Percentiles rank a stretch among this genome's conserved stretches.
phyloP scores from a whole-genome alignment of 805 yeast species.

The Yarrowia sp. region DNA sequence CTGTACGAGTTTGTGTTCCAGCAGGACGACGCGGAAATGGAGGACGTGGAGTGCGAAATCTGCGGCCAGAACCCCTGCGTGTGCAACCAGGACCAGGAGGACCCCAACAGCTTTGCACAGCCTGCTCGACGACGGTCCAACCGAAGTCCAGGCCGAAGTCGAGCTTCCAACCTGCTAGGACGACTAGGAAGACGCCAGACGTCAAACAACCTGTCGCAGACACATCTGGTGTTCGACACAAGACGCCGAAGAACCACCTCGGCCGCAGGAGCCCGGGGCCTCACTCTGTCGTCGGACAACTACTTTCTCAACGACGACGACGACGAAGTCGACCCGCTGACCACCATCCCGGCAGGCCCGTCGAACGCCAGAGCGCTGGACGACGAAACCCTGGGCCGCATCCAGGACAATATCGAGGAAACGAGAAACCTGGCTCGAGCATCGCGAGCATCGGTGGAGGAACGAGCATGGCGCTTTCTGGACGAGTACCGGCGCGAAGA shows the following conservation, averaged over 20 bases:
- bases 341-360: constrained; percentile 1
- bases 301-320: constrained; percentile 34
- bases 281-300: constrained; percentile 25
- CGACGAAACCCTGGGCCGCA: constrained; percentile 20
- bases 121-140: not conserved
- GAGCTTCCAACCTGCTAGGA: constrained; percentile 4
- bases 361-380: not conserved
- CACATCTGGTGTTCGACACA: constrained; percentile 10
- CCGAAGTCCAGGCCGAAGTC: constrained; percentile 5
- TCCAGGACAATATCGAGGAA: constrained; percentile 22
- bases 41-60: constrained; percentile 24
- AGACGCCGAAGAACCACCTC: constrained; percentile 9
- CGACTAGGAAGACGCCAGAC: constrained; percentile 9
- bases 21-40: constrained; percentile 29
- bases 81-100: not conserved
- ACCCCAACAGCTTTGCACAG: not conserved
- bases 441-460: constrained; percentile 30
- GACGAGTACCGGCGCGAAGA: constrained; percentile 27
- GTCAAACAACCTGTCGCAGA: not conserved
- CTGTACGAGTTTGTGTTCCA: constrained; percentile 30
- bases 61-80: constrained; percentile 29
- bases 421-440: constrained; percentile 10
- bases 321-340: constrained; percentile 19
- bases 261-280: not conserved
- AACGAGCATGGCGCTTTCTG: constrained; percentile 33